A percentile compares a stretch with the other conserved stretches of the same genome.
These are phyloP conservation scores for Leccinum griseonigrum DNA, from an alignment of 1,284 basidiomycete genomes.

Conservation along the genomic window DNA sequence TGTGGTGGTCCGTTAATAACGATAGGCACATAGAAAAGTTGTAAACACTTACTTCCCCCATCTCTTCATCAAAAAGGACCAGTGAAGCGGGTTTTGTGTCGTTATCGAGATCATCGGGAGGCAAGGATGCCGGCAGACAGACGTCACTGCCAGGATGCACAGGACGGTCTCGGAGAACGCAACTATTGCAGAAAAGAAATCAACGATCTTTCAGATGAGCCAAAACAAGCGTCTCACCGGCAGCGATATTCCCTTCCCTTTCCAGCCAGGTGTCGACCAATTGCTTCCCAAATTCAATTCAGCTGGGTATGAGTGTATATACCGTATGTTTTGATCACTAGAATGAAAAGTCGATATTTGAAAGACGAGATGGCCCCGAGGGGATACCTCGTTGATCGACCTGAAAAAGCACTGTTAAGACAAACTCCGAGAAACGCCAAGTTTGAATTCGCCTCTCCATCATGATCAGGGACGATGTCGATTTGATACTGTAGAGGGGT, in stretches of 20 bases:
- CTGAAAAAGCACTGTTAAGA: conserved; percentile 29
- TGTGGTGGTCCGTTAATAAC: conserved; percentile 22
- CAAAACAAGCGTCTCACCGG: conserved; percentile 32
- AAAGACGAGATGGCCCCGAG: background rate
- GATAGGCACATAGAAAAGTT: background rate
- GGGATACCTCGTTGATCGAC: conserved; percentile 52
- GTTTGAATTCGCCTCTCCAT: conserved; percentile 41
- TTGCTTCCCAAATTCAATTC: conserved; percentile 55
- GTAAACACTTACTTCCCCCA: conserved; percentile 17
- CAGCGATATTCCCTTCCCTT: conserved; percentile 54
- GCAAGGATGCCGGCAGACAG: conserved; percentile 43
- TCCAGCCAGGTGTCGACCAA: conserved; percentile 43
- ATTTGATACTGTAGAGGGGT: conserved; percentile 54
- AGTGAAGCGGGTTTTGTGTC: conserved; percentile 1
- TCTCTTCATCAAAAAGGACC: conserved; percentile 23
- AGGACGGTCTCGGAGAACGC: conserved; percentile 43
- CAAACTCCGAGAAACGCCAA: background rate
- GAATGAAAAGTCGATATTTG: background rate
- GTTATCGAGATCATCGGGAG: conserved; percentile 21
- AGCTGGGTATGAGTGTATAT: conserved; percentile 62
- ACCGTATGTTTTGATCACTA: conserved; percentile 59
- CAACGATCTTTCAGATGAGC: background rate
- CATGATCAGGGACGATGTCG: conserved; percentile 53
- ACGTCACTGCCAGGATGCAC: conserved; percentile 40
- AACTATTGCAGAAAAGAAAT: conserved; percentile 33